Conservation (phyloP, 1,284 basidiomycete genomes). For the Phylloboletellus chloephorus region DNA sequence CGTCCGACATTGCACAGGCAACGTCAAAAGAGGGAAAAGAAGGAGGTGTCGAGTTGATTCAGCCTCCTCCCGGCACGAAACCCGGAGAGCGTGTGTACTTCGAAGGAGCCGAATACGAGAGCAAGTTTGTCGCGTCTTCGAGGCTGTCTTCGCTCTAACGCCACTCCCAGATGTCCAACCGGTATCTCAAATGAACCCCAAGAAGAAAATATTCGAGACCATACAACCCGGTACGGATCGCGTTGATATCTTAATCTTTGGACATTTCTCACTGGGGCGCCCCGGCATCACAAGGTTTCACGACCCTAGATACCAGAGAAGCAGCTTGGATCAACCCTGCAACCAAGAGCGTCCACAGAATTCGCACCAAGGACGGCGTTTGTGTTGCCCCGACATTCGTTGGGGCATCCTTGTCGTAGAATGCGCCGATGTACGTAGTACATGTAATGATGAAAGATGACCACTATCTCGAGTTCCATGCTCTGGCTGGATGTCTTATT, state of each 20-base stretch:
- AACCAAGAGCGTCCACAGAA: constrained; percentile 77
- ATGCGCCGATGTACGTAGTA: constrained; percentile 3
- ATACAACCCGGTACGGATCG: constrained; percentile 72
- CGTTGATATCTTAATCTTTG: neutral
- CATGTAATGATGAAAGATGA: neutral
- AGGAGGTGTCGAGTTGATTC: constrained; percentile 84
- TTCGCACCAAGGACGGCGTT: constrained; percentile 80
- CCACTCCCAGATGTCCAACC: constrained; percentile 55
- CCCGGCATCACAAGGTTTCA: constrained; percentile 55
- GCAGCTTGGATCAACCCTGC: constrained; percentile 88
- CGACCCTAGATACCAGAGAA: constrained; percentile 78
- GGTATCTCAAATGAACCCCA: constrained; percentile 84
- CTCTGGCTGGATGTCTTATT: neutral
- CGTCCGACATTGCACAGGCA: constrained; percentile 48
- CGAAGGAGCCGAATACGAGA: constrained; percentile 79
- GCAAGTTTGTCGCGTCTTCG: constrained; percentile 33
- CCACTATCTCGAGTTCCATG: neutral
- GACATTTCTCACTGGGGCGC: constrained; percentile 7
- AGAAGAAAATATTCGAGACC: constrained; percentile 96
- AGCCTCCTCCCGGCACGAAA: constrained; percentile 80
- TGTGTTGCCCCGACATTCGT: constrained; percentile 78
- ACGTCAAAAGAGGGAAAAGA: constrained; percentile 86
- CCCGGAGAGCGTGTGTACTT: constrained; percentile 93
- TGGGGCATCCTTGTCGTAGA: constrained; percentile 82
- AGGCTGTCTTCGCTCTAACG: neutral